Evolutionary conservation across 495 filamentous ascomycete genomes (phyloP), one percentile per base, ranked within the genome.

Genomic region (Beverwykella pulmonaria): DNA sequence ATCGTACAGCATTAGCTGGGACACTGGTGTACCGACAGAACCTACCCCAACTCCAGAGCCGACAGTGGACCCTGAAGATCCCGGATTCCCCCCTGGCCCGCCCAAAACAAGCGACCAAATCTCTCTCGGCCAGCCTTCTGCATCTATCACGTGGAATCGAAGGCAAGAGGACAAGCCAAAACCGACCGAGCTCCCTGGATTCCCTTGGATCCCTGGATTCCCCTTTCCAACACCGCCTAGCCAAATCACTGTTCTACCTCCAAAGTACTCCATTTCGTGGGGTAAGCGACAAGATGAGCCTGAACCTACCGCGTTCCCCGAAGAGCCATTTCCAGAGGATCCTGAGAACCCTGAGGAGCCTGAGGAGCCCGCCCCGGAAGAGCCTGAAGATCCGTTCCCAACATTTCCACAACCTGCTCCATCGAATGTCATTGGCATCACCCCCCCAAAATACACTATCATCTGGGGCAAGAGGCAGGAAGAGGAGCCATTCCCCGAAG

Each of bases 251-350:
- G 23, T 65, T 19, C 19, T 29, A n/a, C 39, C 19, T 2, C 60
- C 60, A 30, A 44, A 55, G 17, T 29, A 19, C 12, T 39, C 27
- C 4, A 26, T 59, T 12, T 27, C 20, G n/a, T 59, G 56, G 56
- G 34, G 39, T n/a, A 61, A 61, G 34, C 7, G 59, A 53, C 59
- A 61, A 41, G 54, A 59, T 27, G 61, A 63, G 20, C 60, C 61
- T 8, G 61, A 65, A 25, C 61, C 53, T 27, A 57, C 59, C 12
- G 41, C 17, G 22, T 17, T 34, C 36, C 54, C 54, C 10, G 54
- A 58, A 36, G 54, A 50, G 9, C 39, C 26, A 29, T n/a, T 50
- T 2, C 20, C 47, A 1, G 54, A 59, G n/a, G 30, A 34, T 1
- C 52, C 53, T 58, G 52, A 65, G 34, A 36, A 44, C 9, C 48